Percentiles rank a stretch among this genome's conserved stretches.
These are phyloP conservation scores for Ilex asprella DNA, from an alignment of 257 asterid genomes.

Conservation along the genomic window DNA sequence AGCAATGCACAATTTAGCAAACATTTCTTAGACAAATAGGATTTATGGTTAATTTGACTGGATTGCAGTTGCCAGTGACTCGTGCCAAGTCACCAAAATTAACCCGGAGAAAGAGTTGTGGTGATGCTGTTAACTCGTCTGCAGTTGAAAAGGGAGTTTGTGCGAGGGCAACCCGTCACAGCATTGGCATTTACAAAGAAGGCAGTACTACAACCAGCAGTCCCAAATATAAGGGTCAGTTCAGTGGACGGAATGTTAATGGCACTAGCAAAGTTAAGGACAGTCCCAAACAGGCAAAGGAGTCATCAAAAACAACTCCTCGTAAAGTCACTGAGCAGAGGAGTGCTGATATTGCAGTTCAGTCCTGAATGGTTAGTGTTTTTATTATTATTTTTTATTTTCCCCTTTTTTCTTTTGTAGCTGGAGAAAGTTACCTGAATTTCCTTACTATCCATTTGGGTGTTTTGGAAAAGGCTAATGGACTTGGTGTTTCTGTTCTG, in stretches of 20 bases:
- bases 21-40: too few species aligned
- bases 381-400: too few species aligned
- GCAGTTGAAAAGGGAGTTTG: slow-evolving; percentile 30
- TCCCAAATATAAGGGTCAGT: slow-evolving; percentile 40
- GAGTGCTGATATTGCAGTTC: slow-evolving; percentile 28
- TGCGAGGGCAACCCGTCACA: slow-evolving; percentile 39
- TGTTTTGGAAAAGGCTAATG: too few species aligned
- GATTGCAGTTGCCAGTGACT: slow-evolving; percentile 78
- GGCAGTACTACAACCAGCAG: not conserved
- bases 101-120: slow-evolving; percentile 74
- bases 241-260: slow-evolving; percentile 23
- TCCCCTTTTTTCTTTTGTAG: not conserved
- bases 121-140: slow-evolving; percentile 52
- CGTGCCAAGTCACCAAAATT: slow-evolving; percentile 93
- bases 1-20: too few species aligned
- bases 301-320: slow-evolving; percentile 22
- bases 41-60: not conserved
- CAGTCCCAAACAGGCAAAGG: slow-evolving; percentile 28
- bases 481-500: too few species aligned
- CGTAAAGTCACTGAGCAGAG: slow-evolving; percentile 11
- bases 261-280: slow-evolving; percentile 18
- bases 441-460: too few species aligned
- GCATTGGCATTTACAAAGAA: slow-evolving; percentile 43
- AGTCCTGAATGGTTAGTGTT: slow-evolving; percentile 22
- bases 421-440: too few species aligned